A percentile compares a stretch with the other conserved stretches of the same genome.
Evolutionary conservation across 2,329 filamentous ascomycete species (phyloP).

Genomic region (Diaporthe velutina): DNA sequence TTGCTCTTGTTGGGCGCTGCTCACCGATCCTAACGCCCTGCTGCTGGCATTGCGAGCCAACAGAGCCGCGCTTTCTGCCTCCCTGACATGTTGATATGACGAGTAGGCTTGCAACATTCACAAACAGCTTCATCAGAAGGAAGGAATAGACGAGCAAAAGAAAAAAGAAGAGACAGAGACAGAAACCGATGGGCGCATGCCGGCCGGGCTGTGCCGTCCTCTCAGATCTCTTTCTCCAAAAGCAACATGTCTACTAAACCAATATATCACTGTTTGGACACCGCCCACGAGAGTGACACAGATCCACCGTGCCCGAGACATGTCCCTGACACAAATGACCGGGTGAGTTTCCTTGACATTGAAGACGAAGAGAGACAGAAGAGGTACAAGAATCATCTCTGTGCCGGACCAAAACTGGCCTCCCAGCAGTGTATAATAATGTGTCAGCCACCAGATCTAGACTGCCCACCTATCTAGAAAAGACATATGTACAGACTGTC

Average conservation of each 20-base stretch:
- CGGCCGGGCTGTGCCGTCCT: background rate
- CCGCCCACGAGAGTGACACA: background rate
- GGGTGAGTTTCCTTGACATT: background rate
- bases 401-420: slow-evolving; percentile 56
- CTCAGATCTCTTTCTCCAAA: background rate
- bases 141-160: background rate
- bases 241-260: background rate
- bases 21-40: background rate
- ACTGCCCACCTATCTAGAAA: slow-evolving; percentile 37
- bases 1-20: background rate
- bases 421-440: slow-evolving; percentile 48
- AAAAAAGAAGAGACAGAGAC: no score
- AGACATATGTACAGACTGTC: slow-evolving; percentile 44
- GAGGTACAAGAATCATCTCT: slow-evolving; percentile 2
- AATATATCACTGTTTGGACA: no score
- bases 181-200: background rate
- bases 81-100: background rate
- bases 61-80: background rate
- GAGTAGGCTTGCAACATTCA: background rate
- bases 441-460: slow-evolving; percentile 38
- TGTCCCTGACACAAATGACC: background rate
- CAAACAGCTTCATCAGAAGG: background rate
- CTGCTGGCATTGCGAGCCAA: background rate
- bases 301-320: slow-evolving; percentile 9
- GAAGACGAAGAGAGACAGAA: no score